Conservation (phyloP, 2,329 filamentous ascomycete species). For the Colletotrichum tofieldiae region DNA sequence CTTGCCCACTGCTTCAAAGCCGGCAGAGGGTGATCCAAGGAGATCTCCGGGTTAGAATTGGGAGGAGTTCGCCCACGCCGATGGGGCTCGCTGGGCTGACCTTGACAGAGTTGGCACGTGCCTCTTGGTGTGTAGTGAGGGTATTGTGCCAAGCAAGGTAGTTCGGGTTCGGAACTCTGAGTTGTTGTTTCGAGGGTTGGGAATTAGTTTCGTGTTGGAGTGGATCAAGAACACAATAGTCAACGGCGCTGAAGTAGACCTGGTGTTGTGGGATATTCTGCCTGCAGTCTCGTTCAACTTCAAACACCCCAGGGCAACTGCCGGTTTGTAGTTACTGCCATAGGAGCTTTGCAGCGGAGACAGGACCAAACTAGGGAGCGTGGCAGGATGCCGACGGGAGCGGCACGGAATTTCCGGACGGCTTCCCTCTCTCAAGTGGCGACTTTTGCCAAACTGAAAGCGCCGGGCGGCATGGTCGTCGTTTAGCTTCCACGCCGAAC, state of each 20-base stretch:
- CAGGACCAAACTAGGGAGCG: not conserved
- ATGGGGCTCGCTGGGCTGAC: conserved; percentile 6
- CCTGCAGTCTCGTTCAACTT: not conserved
- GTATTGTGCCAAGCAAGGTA: conserved; percentile 27
- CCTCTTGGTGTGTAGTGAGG: conserved; percentile 10
- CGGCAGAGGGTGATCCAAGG: not conserved
- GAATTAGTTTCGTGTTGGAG: conserved; percentile 13
- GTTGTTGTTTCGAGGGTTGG: conserved; percentile 20
- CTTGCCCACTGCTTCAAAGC: conserved; percentile 2
- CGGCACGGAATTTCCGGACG: not conserved
- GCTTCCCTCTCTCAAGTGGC: not conserved
- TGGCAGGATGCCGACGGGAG: conserved; percentile 29
- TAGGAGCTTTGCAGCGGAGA: not conserved
- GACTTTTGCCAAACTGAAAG: not conserved
- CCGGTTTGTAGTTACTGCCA: not conserved
- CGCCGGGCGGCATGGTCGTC: not conserved
- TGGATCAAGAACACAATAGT: conserved; percentile 1
- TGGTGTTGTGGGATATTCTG: not conserved
- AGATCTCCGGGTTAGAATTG: not conserved
- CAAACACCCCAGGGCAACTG: not conserved
- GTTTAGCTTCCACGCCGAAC: conserved; percentile 19
- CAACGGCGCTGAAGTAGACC: conserved; percentile 1
- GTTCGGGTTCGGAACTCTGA: conserved; percentile 31
- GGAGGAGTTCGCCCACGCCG: conserved; percentile 19
- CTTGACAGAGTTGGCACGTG: conserved; percentile 16